Evolutionary conservation across 768 basidiomycete genomes (phyloP).

Genomic region (Cubamyces sp.): DNA sequence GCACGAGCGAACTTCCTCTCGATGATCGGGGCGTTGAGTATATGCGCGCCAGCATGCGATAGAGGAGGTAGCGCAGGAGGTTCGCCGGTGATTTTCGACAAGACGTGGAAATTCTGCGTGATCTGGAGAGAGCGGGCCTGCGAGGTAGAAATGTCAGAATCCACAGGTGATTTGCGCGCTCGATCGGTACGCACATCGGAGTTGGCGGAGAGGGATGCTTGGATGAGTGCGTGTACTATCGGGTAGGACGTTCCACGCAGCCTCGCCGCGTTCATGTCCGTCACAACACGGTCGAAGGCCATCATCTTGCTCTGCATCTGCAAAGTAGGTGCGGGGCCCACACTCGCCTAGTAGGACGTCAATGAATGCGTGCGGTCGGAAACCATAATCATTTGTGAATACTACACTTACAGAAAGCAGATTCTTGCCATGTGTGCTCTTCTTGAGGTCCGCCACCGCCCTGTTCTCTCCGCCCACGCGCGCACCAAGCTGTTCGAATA

Average conservation of each 20-base stretch:
- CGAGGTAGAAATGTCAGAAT: not conserved
- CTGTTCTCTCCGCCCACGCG: slow-evolving; percentile 59
- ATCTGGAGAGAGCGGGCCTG: slow-evolving; percentile 59
- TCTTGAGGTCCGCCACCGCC: slow-evolving; percentile 62
- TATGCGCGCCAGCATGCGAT: slow-evolving; percentile 80
- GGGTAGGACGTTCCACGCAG: slow-evolving; percentile 75
- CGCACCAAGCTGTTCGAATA: slow-evolving; percentile 88
- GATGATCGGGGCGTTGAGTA: slow-evolving; percentile 76
- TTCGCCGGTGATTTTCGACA: slow-evolving; percentile 76
- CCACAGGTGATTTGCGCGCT: not conserved
- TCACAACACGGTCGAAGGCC: slow-evolving; percentile 86
- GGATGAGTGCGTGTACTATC: slow-evolving; percentile 70
- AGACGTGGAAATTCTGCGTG: slow-evolving; percentile 71
- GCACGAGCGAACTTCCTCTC: slow-evolving; percentile 83
- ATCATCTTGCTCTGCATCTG: slow-evolving; percentile 96
- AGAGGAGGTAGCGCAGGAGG: slow-evolving; percentile 75
- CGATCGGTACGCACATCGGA: slow-evolving; percentile 54
- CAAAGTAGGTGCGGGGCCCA: slow-evolving; percentile 60
- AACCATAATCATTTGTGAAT: not conserved
- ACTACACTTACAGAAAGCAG: slow-evolving; percentile 51
- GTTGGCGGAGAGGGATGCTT: slow-evolving; percentile 64
- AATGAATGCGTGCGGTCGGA: not conserved
- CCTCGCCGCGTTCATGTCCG: slow-evolving; percentile 76
- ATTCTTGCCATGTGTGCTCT: slow-evolving; percentile 61
- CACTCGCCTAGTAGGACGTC: slow-evolving; percentile 40